Evolutionary conservation across 106 monocot species (phyloP).

Genomic region (Acorus gramineus): DNA sequence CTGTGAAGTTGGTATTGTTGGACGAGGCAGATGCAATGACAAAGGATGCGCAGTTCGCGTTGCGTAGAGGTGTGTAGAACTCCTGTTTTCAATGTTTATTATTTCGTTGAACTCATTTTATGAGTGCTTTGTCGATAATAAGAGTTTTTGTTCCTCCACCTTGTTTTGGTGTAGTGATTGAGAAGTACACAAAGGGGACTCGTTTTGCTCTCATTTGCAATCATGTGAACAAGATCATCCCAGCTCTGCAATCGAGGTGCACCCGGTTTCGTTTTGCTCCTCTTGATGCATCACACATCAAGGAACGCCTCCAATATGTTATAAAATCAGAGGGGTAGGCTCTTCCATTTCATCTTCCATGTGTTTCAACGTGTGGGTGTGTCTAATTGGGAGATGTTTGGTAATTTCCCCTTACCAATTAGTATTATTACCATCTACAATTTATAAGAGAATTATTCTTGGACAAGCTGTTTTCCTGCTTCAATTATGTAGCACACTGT

Average conservation of each 20-base stretch:
- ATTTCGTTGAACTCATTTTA: neutral
- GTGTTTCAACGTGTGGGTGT: too few species aligned
- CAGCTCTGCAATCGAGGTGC: conserved; percentile 94
- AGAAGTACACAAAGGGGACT: conserved; percentile 87
- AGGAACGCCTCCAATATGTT: conserved; percentile 77
- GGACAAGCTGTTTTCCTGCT: too few species aligned
- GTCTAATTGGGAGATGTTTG: too few species aligned
- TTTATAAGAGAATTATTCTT: too few species aligned
- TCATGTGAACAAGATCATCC: conserved; percentile 98
- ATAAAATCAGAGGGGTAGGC: conserved; percentile 81
- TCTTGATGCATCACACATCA: conserved; percentile 66
- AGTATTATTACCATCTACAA: too few species aligned
- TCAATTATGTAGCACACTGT: too few species aligned
- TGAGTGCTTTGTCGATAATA: conserved; percentile 7
- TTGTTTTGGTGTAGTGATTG: conserved; percentile 60
- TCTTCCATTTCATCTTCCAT: conserved; percentile 4
- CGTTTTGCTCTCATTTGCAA: conserved; percentile 98
- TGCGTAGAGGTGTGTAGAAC: conserved; percentile 66
- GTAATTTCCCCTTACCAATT: too few species aligned
- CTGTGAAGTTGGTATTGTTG: conserved; percentile 84
- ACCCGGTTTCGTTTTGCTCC: conserved; percentile 98
- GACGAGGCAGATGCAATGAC: conserved; percentile 99
- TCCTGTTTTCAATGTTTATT: conserved; percentile 1
- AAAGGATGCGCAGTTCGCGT: conserved; percentile 96
- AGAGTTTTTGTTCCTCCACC: neutral